Conservation (phyloP, 305 asterid genomes). For the Fraxinus latifolia region DNA sequence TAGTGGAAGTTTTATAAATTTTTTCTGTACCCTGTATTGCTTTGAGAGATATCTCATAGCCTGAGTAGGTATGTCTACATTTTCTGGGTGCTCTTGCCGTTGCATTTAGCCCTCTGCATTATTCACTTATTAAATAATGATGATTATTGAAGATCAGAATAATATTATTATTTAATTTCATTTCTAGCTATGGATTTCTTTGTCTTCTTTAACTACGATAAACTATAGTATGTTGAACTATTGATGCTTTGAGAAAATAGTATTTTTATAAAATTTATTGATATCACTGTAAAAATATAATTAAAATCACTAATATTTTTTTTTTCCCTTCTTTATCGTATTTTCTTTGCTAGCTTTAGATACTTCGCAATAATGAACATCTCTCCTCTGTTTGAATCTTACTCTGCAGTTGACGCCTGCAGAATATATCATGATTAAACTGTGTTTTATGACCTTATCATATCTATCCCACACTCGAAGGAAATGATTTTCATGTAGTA, state of each 20-base stretch:
- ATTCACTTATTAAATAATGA: not conserved
- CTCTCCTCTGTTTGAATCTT: not conserved
- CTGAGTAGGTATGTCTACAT: slow-evolving; percentile 67
- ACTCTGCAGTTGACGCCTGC: not conserved
- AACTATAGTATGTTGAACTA: not conserved
- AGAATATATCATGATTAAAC: not conserved
- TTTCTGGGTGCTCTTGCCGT: not conserved
- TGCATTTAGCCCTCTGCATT: not conserved
- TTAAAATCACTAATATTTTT: not conserved
- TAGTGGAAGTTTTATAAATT: not conserved
- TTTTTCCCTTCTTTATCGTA: not conserved
- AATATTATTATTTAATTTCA: not conserved
- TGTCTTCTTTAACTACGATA: not conserved
- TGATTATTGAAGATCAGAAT: not conserved
- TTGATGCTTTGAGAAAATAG: not conserved
- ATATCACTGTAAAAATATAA: not conserved
- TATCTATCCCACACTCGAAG: not conserved
- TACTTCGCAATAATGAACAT: not conserved
- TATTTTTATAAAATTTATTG: not conserved
- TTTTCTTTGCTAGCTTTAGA: not conserved
- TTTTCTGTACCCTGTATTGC: slow-evolving; percentile 61
- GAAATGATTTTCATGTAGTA: not conserved
- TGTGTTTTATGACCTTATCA: not conserved
- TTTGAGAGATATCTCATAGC: slow-evolving; percentile 95
- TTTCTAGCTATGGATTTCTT: not conserved